A percentile compares a stretch with the other conserved stretches of the same genome.
Conservation (phyloP, 768 basidiomycete genomes). For the Leccinellum albellum region DNA sequence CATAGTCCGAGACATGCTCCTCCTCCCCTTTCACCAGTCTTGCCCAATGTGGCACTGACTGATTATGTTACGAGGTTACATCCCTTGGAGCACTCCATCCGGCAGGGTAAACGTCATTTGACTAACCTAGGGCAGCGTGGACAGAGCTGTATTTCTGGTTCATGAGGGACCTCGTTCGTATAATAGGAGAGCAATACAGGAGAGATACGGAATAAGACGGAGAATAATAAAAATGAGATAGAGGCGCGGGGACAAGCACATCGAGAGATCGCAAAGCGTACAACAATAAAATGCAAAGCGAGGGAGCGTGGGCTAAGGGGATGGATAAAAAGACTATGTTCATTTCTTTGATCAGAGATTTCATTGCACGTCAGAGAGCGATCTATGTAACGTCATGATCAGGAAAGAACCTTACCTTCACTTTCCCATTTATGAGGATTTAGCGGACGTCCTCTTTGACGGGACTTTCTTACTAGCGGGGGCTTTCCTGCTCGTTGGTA, state of each 20-base stretch:
- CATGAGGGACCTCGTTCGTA: slow-evolving; percentile 6
- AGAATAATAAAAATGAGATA: slow-evolving; percentile 20
- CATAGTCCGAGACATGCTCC: not conserved
- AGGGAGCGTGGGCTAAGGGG: slow-evolving; percentile 9
- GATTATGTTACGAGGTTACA: not conserved
- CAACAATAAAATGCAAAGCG: slow-evolving; percentile 16
- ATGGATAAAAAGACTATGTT: not conserved
- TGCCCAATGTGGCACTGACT: not conserved
- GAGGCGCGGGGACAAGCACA: slow-evolving; percentile 20
- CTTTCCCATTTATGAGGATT: slow-evolving; percentile 11
- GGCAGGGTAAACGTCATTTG: not conserved
- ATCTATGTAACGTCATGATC: not conserved
- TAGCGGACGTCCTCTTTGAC: slow-evolving; percentile 19
- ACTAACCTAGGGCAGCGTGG: not conserved
- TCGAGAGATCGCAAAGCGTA: slow-evolving; percentile 29
- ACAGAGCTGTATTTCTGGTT: not conserved
- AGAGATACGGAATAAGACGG: slow-evolving; percentile 26
- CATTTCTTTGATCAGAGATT: not conserved
- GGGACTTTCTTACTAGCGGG: slow-evolving; percentile 23
- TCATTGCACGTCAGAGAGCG: not conserved
- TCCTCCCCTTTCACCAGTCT: not conserved
- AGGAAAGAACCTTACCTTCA: slow-evolving; percentile 2
- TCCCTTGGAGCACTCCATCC: not conserved
- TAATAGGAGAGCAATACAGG: slow-evolving; percentile 27
- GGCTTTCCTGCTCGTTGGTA: slow-evolving; percentile 25